A percentile compares a stretch with the other conserved stretches of the same genome.
These are phyloP conservation scores for Cubamyces sp. DNA, from an alignment of 768 basidiomycete genomes.

Conservation along the genomic window DNA sequence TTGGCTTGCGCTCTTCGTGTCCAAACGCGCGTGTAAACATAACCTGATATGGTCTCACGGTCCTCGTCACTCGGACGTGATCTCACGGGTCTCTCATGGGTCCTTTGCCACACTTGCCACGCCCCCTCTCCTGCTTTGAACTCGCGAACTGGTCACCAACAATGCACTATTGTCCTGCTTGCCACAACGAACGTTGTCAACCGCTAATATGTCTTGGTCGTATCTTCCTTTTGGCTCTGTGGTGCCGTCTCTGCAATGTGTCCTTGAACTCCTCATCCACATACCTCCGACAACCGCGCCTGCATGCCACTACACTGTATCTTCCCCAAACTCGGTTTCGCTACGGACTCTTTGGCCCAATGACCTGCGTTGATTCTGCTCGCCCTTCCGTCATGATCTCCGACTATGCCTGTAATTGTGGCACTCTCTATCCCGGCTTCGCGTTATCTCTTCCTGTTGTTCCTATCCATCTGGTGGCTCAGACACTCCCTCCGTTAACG, in stretches of 20 bases:
- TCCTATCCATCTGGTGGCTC: background rate
- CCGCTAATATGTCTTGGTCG: conserved; percentile 5
- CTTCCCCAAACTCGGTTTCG: background rate
- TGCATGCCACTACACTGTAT: too few species aligned
- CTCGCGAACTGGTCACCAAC: background rate
- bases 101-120: background rate
- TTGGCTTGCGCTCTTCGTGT: background rate
- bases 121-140: background rate
- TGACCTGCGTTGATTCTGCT: background rate
- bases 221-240: too few species aligned
- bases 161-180: background rate
- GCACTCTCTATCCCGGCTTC: background rate
- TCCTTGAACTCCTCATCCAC: too few species aligned
- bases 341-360: background rate
- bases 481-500: conserved; percentile 51
- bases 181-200: too few species aligned
- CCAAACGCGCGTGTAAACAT: background rate
- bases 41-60: background rate
- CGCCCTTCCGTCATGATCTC: background rate
- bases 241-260: too few species aligned
- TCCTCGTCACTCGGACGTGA: background rate
- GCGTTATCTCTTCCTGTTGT: background rate
- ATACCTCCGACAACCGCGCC: too few species aligned
- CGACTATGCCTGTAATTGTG: background rate
- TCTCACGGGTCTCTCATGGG: background rate